Base-by-base conservation (phyloP, 164 flowering plant species). In the Tinospora cordifolia region DNA sequence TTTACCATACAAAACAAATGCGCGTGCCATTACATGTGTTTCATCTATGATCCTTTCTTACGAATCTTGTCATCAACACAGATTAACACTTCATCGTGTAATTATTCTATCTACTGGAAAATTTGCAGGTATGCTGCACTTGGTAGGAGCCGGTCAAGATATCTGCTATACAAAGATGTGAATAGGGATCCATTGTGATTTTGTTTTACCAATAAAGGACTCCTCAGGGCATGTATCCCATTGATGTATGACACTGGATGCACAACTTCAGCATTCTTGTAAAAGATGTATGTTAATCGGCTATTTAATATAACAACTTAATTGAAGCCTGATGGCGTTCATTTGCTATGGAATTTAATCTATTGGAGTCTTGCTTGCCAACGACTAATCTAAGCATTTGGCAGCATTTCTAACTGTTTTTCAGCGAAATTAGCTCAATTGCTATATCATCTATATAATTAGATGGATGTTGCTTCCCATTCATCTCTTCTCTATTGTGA, bases 131-230 rank as follows among this genome's bases (percentile, higher is more conserved):
- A 92, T 78, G 99, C 96, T 26, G 98, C 99, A 10, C 90, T 92
- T 39, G 99, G 99, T 24, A 95, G 89, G 75, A 84, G 86, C 19
- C 81, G 89, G 22, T 70, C 91, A 24, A 85, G 98, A 8, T 95
- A 95, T 81, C 63, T 95, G 71, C 82, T 95, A 39, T 95, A 95
- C 86, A 95, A 95, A 78, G 99, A 95, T 77, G 96, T 92, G 38
- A 91, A 95, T 69, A 87, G 98, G 78, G 80, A 86, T 74, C 99
- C 98, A 19, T 65, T 90, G 76, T 86, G 77, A 70, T 25, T 44
- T 11, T 24, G 19, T n/a, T 7, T 59, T 25, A 30, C 59, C 62
- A 65, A 30, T 5, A 2, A 17, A 12, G 66, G n/a, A 34, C 41
- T 63, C 15, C 41, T 63, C 15, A 39, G 66, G 66, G 8, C n/a